These are phyloP conservation scores for Ceratobasidium theobromae DNA, from an alignment of 1,284 basidiomycete genomes.

Conservation along the genomic window DNA sequence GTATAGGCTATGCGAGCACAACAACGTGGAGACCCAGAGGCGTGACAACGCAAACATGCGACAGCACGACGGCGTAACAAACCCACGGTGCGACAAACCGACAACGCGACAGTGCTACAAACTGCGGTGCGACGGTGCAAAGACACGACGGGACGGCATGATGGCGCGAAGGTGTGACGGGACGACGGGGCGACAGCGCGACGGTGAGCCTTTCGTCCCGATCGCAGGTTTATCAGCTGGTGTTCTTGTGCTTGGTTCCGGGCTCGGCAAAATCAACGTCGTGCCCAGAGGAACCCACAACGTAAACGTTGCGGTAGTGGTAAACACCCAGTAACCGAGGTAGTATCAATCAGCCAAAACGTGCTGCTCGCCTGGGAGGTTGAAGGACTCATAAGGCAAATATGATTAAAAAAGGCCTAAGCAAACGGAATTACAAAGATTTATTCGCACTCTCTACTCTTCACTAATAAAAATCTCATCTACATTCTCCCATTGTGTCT, in stretches of 20 bases:
- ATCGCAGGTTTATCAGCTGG: too few species aligned
- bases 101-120: too few species aligned
- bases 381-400: not conserved
- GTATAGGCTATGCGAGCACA: too few species aligned
- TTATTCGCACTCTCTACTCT: constrained; percentile 13
- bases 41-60: too few species aligned
- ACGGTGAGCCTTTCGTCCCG: too few species aligned
- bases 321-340: constrained; percentile 19
- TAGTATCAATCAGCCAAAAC: constrained; percentile 24
- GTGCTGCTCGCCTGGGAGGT: constrained; percentile 15
- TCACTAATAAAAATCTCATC: constrained; percentile 77
- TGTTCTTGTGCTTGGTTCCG: not conserved
- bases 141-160: too few species aligned
- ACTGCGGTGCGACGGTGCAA: too few species aligned
- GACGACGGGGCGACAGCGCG: too few species aligned
- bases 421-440: constrained; percentile 13
- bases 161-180: too few species aligned
- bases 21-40: too few species aligned
- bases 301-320: constrained; percentile 10
- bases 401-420: not conserved
- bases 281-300: constrained; percentile 18
- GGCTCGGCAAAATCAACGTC: not conserved
- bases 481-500: constrained; percentile 63
- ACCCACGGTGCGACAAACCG: too few species aligned
- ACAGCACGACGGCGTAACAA: too few species aligned